Conservation (phyloP, 2,329 filamentous ascomycete species). For the Dothidotthia symphoricarpi region DNA sequence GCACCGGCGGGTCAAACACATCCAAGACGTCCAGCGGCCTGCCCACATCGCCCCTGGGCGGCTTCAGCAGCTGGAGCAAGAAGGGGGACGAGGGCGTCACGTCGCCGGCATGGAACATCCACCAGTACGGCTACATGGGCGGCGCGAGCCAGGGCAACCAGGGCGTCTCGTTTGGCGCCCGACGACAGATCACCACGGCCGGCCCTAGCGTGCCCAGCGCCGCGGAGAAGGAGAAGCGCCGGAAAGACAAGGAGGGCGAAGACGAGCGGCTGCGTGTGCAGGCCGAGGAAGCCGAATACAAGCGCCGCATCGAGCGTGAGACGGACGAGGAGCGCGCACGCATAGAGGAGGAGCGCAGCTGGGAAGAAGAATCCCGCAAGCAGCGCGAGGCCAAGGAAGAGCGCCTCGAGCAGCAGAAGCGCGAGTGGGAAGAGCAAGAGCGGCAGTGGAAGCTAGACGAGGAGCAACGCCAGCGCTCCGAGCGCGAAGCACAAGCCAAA, state of each 20-base stretch:
- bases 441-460: slow-evolving; percentile 75
- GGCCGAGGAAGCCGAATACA: slow-evolving; percentile 54
- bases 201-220: slow-evolving; percentile 75
- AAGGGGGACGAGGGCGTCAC: slow-evolving; percentile 77
- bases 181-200: slow-evolving; percentile 87
- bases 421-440: slow-evolving; percentile 76
- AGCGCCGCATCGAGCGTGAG: slow-evolving; percentile 51
- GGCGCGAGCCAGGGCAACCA: slow-evolving; percentile 95
- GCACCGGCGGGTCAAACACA: slow-evolving; percentile 57
- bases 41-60: slow-evolving; percentile 47
- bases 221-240: slow-evolving; percentile 76
- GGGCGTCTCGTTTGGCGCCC: slow-evolving; percentile 85
- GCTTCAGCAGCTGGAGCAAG: slow-evolving; percentile 89
- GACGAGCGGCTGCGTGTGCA: slow-evolving; percentile 52
- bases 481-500: slow-evolving; percentile 67
- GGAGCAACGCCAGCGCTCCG: slow-evolving; percentile 67
- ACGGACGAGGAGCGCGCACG: slow-evolving; percentile 63
- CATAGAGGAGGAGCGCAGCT: slow-evolving; percentile 63
- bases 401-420: slow-evolving; percentile 65
- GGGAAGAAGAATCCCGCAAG: slow-evolving; percentile 64
- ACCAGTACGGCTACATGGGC: slow-evolving; percentile 96
- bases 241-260: slow-evolving; percentile 57
- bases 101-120: slow-evolving; percentile 94
- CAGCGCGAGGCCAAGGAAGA: slow-evolving; percentile 59
- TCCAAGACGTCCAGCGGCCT: slow-evolving; percentile 54